Evolutionary conservation across 2,329 filamentous ascomycete species (phyloP).

Genomic region (Stagonosporopsis rhizophila): DNA sequence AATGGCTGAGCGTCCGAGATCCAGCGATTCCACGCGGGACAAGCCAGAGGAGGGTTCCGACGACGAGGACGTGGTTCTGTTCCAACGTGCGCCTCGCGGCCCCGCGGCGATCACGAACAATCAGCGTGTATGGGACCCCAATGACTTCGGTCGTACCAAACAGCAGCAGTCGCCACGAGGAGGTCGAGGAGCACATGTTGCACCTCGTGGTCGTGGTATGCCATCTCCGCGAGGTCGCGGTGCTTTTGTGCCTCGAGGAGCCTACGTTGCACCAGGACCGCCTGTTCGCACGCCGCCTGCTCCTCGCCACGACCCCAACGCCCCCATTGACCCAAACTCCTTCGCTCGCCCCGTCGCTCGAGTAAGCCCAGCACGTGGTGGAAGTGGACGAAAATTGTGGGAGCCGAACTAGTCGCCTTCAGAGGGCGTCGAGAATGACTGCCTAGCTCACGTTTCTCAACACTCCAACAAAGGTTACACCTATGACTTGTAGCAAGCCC

Average conservation of each 20-base stretch:
- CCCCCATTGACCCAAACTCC: conserved; percentile 51
- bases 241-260: conserved; percentile 38
- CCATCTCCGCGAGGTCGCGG: conserved; percentile 36
- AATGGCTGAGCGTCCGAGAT: conserved; percentile 35
- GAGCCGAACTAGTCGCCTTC: conserved; percentile 45
- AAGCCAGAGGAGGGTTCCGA: conserved; percentile 38
- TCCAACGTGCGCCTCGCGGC: conserved; percentile 48
- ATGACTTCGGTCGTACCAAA: conserved; percentile 54
- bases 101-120: conserved; percentile 38
- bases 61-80: conserved; percentile 50
- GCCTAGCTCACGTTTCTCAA: conserved; percentile 3
- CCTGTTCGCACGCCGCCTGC: conserved; percentile 34
- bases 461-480: not conserved
- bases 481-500: not conserved
- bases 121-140: conserved; percentile 55
- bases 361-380: conserved; percentile 39
- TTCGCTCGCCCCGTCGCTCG: conserved; percentile 47
- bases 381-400: conserved; percentile 48
- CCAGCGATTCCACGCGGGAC: conserved; percentile 30
- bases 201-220: conserved; percentile 34
- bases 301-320: conserved; percentile 44
- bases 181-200: conserved; percentile 36
- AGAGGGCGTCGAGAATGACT: conserved; percentile 11
- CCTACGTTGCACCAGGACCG: conserved; percentile 42
- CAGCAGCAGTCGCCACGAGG: conserved; percentile 43